Percentiles rank a stretch among this genome's conserved stretches.
Conservation (phyloP, 768 basidiomycete species). For the Daedaleopsis sinensis region DNA sequence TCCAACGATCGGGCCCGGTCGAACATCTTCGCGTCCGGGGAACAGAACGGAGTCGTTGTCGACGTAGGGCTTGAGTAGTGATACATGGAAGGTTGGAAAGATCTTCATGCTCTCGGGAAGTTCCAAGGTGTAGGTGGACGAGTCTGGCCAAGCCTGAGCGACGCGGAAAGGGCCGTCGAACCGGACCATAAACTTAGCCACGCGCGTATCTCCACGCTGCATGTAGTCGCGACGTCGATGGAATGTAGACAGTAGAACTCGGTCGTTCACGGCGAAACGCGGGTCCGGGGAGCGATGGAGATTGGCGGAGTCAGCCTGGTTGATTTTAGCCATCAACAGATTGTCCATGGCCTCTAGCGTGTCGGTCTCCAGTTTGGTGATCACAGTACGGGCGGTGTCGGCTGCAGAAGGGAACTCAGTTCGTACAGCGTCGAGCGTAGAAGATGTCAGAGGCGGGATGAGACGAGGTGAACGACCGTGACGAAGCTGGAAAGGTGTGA, state of each 20-base stretch:
- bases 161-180: background rate
- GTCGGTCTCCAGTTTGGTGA: slow-evolving; percentile 37
- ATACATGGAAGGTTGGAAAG: slow-evolving; percentile 20
- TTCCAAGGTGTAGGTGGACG: background rate
- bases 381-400: slow-evolving; percentile 32
- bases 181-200: background rate
- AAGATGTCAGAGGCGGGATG: background rate
- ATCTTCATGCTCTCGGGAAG: background rate
- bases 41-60: slow-evolving; percentile 19
- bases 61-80: background rate
- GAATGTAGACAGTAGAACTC: background rate
- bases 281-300: background rate
- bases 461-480: background rate
- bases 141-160: background rate
- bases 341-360: slow-evolving; percentile 23
- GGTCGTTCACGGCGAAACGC: background rate
- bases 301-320: background rate
- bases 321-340: slow-evolving; percentile 10
- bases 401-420: background rate
- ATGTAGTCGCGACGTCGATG: background rate
- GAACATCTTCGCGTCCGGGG: background rate
- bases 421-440: slow-evolving; percentile 2
- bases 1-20: slow-evolving; percentile 12
- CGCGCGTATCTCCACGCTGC: background rate
- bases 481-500: slow-evolving; percentile 25